Evolutionary conservation across 73 alveolate species (phyloP).

Genomic region (Blepharisma japonicum): DNA sequence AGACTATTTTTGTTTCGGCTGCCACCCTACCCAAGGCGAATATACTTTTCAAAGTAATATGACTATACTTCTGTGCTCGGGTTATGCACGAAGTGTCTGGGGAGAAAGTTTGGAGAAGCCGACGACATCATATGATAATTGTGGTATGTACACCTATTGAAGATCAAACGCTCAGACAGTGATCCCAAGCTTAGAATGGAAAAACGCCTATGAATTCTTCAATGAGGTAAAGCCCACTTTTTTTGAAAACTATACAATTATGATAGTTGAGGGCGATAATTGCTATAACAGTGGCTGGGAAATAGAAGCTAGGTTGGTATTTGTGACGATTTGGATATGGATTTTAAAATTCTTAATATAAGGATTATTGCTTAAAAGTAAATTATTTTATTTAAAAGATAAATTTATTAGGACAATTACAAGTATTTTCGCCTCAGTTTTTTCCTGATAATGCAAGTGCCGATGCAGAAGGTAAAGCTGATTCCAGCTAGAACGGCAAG

Average conservation of each 20-base stretch:
- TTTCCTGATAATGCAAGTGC: no score
- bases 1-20: constrained; percentile 62
- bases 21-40: constrained; percentile 49
- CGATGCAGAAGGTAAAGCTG: no score
- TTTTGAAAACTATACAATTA: constrained; percentile 44
- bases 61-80: constrained; percentile 43
- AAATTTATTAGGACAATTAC: no score
- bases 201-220: constrained; percentile 53
- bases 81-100: constrained; percentile 60
- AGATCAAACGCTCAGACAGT: constrained; percentile 28
- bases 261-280: constrained; percentile 21
- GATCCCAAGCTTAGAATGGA: constrained; percentile 53
- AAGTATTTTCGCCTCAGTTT: no score
- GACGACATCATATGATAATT: constrained; percentile 51
- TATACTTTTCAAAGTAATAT: constrained; percentile 26
- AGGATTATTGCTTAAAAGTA: no score
- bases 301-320: no score
- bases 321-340: no score
- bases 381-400: no score
- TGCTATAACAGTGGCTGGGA: background rate
- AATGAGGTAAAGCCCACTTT: constrained; percentile 58
- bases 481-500: no score
- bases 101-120: constrained; percentile 48
- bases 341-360: no score
- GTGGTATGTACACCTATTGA: constrained; percentile 62